Percentiles rank a stretch among this genome's conserved stretches.
These are phyloP conservation scores for Chlamydomonas schloesseri DNA, from an alignment of 139 green algal genomes.

Conservation along the genomic window DNA sequence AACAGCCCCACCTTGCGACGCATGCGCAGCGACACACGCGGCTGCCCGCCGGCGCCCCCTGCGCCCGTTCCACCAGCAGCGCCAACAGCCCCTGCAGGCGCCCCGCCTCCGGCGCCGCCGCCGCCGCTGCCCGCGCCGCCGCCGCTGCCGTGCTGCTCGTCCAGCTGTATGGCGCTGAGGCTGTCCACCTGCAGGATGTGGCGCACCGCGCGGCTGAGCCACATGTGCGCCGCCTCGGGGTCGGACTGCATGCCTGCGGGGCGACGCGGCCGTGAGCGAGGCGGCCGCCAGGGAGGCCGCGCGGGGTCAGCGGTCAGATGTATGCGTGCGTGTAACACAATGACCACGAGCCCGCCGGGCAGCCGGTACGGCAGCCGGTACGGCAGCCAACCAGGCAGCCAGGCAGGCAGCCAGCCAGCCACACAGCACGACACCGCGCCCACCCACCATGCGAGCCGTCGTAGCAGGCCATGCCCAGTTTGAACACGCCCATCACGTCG, in stretches of 20 bases:
- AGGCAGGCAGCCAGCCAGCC: too few relatives aligned
- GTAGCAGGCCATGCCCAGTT: constrained; percentile 20
- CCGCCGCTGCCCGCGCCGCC: neutral
- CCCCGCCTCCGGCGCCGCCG: neutral
- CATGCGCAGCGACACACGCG: neutral
- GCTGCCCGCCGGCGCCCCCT: too few relatives aligned
- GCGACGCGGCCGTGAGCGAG: too few relatives aligned
- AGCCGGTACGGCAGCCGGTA: too few relatives aligned
- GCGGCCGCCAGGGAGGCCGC: too few relatives aligned
- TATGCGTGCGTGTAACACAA: too few relatives aligned
- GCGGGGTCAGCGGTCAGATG: too few relatives aligned
- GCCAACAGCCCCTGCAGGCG: too few relatives aligned
- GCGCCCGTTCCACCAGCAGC: too few relatives aligned
- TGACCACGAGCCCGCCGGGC: too few relatives aligned
- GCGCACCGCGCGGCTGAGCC: constrained; percentile 18
- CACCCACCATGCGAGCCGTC: constrained; percentile 24
- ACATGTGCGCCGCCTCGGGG: constrained; percentile 30
- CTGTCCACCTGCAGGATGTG: neutral
- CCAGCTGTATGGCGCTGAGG: constrained; percentile 3
- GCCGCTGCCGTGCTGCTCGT: neutral
- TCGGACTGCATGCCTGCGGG: constrained; percentile 4
- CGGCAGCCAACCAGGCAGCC: too few relatives aligned
- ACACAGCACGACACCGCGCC: neutral
- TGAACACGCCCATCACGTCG: constrained; percentile 15
- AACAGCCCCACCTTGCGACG: neutral